phyloP scores from a whole-genome alignment of 2,329 filamentous ascomycete species.

The Cladorrhinum sp. region DNA sequence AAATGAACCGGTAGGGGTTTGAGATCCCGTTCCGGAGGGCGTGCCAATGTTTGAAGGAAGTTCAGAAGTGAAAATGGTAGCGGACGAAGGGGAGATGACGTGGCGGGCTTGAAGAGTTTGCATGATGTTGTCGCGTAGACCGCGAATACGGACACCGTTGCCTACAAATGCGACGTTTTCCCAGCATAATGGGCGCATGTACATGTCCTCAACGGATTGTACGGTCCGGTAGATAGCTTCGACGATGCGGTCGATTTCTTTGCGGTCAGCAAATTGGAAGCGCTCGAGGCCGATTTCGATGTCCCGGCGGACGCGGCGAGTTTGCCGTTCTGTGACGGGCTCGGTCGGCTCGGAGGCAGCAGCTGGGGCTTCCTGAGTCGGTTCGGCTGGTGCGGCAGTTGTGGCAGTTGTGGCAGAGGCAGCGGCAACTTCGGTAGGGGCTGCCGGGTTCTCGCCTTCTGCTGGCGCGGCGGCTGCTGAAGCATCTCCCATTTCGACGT shows the following conservation, averaged over 20 bases:
- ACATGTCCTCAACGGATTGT: constrained; percentile 76
- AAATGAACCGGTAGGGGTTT: constrained; percentile 73
- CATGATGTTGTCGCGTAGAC: constrained; percentile 86
- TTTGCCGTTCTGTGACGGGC: constrained; percentile 42
- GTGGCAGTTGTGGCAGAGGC: constrained; percentile 5
- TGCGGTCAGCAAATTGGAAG: constrained; percentile 65
- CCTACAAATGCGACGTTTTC: constrained; percentile 89
- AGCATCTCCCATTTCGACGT: constrained; percentile 26
- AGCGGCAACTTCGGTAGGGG: constrained; percentile 18
- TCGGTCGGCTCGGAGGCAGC: constrained; percentile 11
- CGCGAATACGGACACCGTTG: constrained; percentile 70
- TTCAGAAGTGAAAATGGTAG: constrained; percentile 96
- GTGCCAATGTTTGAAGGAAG: constrained; percentile 92
- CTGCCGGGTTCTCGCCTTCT: constrained; percentile 11
- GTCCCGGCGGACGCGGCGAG: constrained; percentile 60
- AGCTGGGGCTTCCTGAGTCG: constrained; percentile 6
- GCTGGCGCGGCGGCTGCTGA: constrained; percentile 2
- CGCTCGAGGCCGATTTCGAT: constrained; percentile 76
- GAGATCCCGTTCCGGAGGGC: constrained; percentile 82
- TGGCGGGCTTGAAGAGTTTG: constrained; percentile 77
- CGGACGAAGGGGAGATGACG: constrained; percentile 85
- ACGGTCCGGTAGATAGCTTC: constrained; percentile 80
- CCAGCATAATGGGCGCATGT: constrained; percentile 84
- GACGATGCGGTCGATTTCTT: constrained; percentile 78
- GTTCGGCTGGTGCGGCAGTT: background rate